phyloP scores from a whole-genome alignment of 106 monocot genomes.

The Dactylorhiza incarnata region DNA sequence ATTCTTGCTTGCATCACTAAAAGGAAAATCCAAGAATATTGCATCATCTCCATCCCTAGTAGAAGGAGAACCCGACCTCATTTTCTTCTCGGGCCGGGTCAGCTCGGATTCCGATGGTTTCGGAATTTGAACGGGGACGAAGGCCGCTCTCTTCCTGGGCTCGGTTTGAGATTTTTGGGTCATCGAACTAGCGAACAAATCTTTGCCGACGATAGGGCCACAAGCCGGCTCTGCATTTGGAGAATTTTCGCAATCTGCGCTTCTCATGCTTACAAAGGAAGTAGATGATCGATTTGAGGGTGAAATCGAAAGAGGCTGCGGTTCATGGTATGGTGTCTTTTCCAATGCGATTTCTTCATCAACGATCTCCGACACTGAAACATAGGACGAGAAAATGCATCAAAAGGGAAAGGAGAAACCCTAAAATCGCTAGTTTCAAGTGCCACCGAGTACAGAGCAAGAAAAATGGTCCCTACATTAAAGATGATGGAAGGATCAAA shows the following conservation, averaged over 20 bases:
- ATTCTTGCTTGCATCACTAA: neutral
- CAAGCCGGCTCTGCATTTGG: neutral
- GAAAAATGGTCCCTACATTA: neutral
- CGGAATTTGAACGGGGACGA: neutral
- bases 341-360: conserved; percentile 23
- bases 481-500: neutral
- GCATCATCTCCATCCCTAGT: neutral
- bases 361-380: neutral
- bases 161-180: neutral
- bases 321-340: neutral
- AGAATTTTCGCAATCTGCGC: neutral
- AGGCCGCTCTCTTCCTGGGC: neutral
- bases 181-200: neutral
- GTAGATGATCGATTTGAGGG: neutral
- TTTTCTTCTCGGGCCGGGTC: neutral
- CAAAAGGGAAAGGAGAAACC: neutral
- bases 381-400: neutral
- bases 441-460: neutral
- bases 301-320: neutral
- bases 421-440: no score
- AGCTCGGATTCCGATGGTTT: neutral
- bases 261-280: neutral
- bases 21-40: conserved; percentile 3
- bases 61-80: neutral
- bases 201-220: neutral